These are phyloP conservation scores for Fragilariopsis cylindrus DNA, from an alignment of 108 stramenopile genomes.

Conservation along the genomic window DNA sequence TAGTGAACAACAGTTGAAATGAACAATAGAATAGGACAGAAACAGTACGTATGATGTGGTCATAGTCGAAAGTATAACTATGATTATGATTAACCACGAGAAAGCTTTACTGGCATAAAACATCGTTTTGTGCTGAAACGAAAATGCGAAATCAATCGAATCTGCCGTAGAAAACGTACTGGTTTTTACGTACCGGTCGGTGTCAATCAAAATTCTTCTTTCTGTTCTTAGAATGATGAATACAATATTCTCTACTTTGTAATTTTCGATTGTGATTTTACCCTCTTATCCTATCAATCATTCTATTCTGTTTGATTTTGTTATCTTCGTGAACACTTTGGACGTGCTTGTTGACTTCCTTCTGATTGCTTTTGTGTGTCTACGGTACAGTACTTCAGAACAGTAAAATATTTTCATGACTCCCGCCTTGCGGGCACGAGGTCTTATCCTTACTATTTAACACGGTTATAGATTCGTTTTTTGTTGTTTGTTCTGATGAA, in stretches of 20 bases:
- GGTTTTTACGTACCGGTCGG: constrained; percentile 1
- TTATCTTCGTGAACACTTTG: too few species aligned
- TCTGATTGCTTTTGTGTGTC: background rate
- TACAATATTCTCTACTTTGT: background rate
- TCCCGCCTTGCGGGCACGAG: too few species aligned
- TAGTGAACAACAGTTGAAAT: too few species aligned
- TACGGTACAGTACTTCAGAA: too few species aligned
- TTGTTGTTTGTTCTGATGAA: too few species aligned
- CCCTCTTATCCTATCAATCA: constrained; percentile 10
- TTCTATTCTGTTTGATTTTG: constrained; percentile 1
- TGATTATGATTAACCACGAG: background rate
- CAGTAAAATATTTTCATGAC: too few species aligned
- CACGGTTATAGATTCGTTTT: too few species aligned
- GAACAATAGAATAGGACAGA: background rate
- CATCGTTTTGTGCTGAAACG: background rate
- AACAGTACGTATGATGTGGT: background rate
- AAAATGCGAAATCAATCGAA: constrained; percentile 1
- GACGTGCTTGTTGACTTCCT: background rate
- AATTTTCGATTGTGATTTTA: background rate
- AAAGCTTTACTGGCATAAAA: background rate
- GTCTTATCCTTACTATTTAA: too few species aligned
- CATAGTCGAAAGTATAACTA: too few species aligned
- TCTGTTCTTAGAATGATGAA: background rate
- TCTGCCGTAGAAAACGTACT: constrained; percentile 13
- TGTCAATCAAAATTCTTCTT: background rate